Conservation (phyloP, 1,284 basidiomycete genomes). For the Mycena sp. region DNA sequence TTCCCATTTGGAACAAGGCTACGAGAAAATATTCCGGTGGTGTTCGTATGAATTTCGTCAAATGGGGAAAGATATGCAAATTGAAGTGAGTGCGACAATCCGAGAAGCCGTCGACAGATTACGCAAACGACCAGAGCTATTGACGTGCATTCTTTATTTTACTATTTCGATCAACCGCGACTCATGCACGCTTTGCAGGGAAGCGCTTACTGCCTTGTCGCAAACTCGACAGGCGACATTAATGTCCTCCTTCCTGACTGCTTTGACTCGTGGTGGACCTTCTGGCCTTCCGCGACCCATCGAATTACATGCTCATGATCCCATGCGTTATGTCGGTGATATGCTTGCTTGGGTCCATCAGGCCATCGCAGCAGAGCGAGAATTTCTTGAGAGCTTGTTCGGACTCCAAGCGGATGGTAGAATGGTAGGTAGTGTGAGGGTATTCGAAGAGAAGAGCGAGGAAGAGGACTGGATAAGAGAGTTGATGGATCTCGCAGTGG, state of each 20-base stretch:
- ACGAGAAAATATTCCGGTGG: conserved; percentile 91
- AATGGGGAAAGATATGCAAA: conserved; percentile 78
- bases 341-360: conserved; percentile 99
- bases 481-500: conserved; percentile 85
- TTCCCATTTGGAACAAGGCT: conserved; percentile 86
- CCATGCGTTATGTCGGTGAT: conserved; percentile 94
- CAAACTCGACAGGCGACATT: conserved; percentile 86
- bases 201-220: conserved; percentile 81
- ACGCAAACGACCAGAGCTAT: conserved; percentile 78
- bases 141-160: conserved; percentile 63
- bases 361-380: conserved; percentile 91
- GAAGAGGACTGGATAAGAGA: conserved; percentile 86
- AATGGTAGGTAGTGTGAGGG: conserved; percentile 82
- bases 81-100: conserved; percentile 82
- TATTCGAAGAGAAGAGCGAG: conserved; percentile 63
- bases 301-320: conserved; percentile 97
- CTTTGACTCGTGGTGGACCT: conserved; percentile 90
- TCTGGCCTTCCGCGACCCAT: conserved; percentile 92
- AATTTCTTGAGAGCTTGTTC: conserved; percentile 90
- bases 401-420: conserved; percentile 69
- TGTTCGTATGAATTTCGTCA: conserved; percentile 87
- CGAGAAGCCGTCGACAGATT: conserved; percentile 81
- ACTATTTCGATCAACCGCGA: background rate
- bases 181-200: conserved; percentile 57
- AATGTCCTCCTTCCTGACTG: conserved; percentile 84